Conservation (phyloP, 176 grass and related monocot genomes). For the Triticum dicoccoides region DNA sequence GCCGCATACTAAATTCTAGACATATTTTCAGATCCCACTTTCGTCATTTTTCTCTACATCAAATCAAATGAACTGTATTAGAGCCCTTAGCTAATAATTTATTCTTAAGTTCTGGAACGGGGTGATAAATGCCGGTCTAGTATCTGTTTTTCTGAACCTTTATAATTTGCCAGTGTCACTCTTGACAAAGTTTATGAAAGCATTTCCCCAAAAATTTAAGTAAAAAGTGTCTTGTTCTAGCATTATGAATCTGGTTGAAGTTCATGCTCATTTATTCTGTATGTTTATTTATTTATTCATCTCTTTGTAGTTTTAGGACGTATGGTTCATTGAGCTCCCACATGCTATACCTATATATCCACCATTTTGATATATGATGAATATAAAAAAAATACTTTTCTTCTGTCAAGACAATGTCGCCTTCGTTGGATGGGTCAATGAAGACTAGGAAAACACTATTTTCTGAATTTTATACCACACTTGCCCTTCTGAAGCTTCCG, state of each 20-base stretch:
- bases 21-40: neutral
- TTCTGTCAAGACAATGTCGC: neutral
- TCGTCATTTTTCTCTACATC: neutral
- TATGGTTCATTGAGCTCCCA: neutral
- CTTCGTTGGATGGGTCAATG: neutral
- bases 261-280: slow-evolving; percentile 3
- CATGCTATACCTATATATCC: neutral
- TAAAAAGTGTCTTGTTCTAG: neutral
- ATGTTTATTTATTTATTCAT: slow-evolving; percentile 7
- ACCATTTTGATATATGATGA: neutral
- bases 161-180: neutral
- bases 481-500: neutral
- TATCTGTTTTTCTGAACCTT: neutral
- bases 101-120: neutral
- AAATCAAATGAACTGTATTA: neutral
- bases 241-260: neutral
- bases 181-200: neutral
- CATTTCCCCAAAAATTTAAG: neutral
- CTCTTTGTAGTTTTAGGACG: neutral
- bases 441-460: neutral
- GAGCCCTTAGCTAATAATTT: neutral
- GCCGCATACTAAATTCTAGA: neutral
- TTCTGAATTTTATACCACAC: neutral
- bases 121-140: neutral
- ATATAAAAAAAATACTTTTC: neutral